Base-by-base conservation (phyloP, 768 basidiomycete genomes). In the Amanita muscaria region DNA sequence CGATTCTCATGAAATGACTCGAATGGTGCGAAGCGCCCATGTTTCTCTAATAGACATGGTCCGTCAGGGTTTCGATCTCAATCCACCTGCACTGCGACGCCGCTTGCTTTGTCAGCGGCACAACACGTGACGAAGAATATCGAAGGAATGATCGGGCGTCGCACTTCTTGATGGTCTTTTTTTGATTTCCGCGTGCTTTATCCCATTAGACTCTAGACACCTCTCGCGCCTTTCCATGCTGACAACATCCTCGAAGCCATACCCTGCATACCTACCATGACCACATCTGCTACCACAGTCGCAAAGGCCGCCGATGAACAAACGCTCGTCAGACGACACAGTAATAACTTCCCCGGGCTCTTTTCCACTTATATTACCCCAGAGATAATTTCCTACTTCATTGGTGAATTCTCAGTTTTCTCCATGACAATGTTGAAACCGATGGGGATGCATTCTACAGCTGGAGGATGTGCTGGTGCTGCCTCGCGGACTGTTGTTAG, bases 401-500 rank as follows among this genome's bases (percentile, higher is more conserved):
- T 71, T 36, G 69, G 70, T 66, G 47, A 34, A 61, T 44, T 10
- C 3, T 32, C 35, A 27, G 23, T 40, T 43, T 44, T 23, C 16
- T 10, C 31, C 11, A 12, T 18, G 22, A 5, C 34, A 23, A 12
- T 16, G 19, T 23, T 9, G 21, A 5, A 12, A 11, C 5, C n/a
- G n/a, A 14, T 24, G 7, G 43, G 51, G 40, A 48, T 30, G 42
- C 40, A 30, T 47, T 25, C 23, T 27, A 27, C 49, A 76, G 75
- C 75, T 52, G 75, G 75, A 34, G 75, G 75, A 56, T 72, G 70
- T 59, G 76, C 76, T 11, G 76, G 76, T 30, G 76, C 76, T 50
- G 80, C 88, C 7, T 89, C 86, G 47, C 70, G 93, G 44, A 96
- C 93, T 2, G 88, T 96, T 11, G 94, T 98, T 39, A 84, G 80